Conservation (phyloP, 2,329 filamentous ascomycete species). For the Fusarium ramigenum region DNA sequence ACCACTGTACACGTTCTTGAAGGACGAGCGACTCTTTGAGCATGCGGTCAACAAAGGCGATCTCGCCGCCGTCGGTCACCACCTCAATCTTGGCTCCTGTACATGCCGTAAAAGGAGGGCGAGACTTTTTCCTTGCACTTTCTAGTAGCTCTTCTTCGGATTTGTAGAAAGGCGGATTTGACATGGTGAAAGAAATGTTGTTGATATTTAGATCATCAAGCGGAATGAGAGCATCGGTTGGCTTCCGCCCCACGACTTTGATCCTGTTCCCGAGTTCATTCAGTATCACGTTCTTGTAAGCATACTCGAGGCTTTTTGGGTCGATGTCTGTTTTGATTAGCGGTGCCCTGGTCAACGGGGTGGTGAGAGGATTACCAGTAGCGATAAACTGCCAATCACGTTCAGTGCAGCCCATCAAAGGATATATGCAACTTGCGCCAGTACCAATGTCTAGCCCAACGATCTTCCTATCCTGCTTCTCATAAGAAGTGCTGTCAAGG, state of each 20-base stretch:
- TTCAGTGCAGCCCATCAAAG: constrained; percentile 78
- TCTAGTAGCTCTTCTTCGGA: constrained; percentile 73
- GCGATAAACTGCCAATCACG: constrained; percentile 79
- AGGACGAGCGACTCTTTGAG: constrained; percentile 73
- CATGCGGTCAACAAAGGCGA: constrained; percentile 77
- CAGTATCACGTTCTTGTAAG: constrained; percentile 70
- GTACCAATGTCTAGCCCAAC: constrained; percentile 87
- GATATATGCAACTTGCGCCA: constrained; percentile 91
- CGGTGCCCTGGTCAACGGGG: not conserved
- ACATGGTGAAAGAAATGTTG: constrained; percentile 84
- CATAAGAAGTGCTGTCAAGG: constrained; percentile 74
- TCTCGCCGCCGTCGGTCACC: constrained; percentile 82
- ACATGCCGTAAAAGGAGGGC: constrained; percentile 74
- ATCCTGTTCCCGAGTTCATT: constrained; percentile 75
- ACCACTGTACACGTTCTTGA: constrained; percentile 78
- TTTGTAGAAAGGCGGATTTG: constrained; percentile 94
- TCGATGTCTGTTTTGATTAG: constrained; percentile 72
- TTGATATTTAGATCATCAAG: constrained; percentile 62
- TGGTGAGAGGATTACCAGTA: constrained; percentile 55
- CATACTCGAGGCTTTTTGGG: constrained; percentile 70
- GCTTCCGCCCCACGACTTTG: constrained; percentile 65
- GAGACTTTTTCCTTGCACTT: constrained; percentile 72
- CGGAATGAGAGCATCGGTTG: constrained; percentile 68
- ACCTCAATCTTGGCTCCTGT: constrained; percentile 87
- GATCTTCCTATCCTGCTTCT: constrained; percentile 59